These are phyloP conservation scores for Xylariaceae sp. DNA, from an alignment of 2,329 filamentous ascomycete species.

Conservation along the genomic window DNA sequence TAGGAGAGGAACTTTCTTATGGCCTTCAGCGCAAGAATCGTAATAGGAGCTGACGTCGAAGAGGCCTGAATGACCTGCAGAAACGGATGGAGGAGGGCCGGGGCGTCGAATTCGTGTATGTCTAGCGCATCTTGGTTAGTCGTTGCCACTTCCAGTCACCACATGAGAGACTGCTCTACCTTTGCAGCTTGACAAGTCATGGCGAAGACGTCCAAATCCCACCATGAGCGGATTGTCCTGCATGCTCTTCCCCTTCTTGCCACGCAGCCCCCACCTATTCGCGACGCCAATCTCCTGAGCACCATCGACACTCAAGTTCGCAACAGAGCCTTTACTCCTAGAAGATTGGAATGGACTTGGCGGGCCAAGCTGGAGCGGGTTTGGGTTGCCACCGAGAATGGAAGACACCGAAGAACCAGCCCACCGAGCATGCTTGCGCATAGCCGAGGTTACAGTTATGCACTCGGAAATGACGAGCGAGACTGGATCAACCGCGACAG, in stretches of 20 bases:
- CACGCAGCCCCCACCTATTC: conserved; percentile 87
- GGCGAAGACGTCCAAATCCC: conserved; percentile 83
- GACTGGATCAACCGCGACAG: conserved; percentile 83
- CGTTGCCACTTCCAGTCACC: not conserved
- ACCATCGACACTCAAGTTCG: conserved; percentile 37
- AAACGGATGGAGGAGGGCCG: conserved; percentile 85
- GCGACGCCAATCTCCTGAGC: conserved; percentile 55
- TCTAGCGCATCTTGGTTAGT: conserved; percentile 48
- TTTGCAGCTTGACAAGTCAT: conserved; percentile 81
- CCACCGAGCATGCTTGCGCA: conserved; percentile 95
- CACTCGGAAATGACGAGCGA: conserved; percentile 97
- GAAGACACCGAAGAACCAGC: conserved; percentile 94
- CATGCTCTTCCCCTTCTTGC: conserved; percentile 94
- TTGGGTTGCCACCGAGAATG: conserved; percentile 75
- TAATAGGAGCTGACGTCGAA: conserved; percentile 92
- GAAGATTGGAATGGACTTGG: conserved; percentile 39
- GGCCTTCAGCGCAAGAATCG: conserved; percentile 85
- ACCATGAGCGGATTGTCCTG: conserved; percentile 96
- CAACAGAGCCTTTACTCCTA: conserved; percentile 39
- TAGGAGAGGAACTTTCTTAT: conserved; percentile 97
- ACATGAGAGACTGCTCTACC: conserved; percentile 43
- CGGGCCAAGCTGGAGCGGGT: conserved; percentile 49
- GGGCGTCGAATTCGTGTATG: conserved; percentile 82
- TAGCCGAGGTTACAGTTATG: conserved; percentile 95
- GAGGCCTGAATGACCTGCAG: conserved; percentile 95